A percentile compares a stretch with the other conserved stretches of the same genome.
Evolutionary conservation across 352 stramenopile species (phyloP).

Genomic region (Plasmopara halstedii): DNA sequence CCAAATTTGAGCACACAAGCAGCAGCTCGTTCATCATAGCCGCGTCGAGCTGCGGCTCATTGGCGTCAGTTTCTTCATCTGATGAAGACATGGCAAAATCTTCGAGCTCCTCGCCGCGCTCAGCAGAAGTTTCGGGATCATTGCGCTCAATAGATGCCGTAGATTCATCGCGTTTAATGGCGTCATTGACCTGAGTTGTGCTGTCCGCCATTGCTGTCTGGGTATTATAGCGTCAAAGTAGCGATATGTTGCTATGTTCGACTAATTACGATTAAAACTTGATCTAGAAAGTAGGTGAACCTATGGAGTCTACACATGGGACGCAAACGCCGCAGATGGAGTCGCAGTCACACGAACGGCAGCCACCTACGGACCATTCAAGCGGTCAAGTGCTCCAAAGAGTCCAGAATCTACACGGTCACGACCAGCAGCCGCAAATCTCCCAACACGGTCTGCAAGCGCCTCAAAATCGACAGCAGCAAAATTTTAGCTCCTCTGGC

Average conservation of each 20-base stretch:
- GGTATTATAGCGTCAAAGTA: no score
- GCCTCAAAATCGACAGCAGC: constrained; percentile 1
- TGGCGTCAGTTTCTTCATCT: constrained; percentile 27
- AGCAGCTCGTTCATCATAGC: constrained; percentile 84
- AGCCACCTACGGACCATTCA: neutral
- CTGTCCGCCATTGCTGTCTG: constrained; percentile 4
- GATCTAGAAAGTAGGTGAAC: neutral
- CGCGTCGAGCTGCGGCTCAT: constrained; percentile 42
- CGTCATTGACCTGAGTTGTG: neutral
- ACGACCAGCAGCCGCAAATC: constrained; percentile 6
- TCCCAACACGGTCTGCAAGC: neutral
- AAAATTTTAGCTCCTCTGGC: constrained; percentile 7
- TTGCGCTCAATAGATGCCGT: no score
- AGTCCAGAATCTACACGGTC: constrained; percentile 1
- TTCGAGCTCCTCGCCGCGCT: constrained; percentile 36
- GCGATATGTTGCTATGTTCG: neutral
- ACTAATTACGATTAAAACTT: constrained; percentile 2
- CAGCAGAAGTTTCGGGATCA: neutral
- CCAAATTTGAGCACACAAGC: constrained; percentile 84
- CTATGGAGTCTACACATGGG: constrained; percentile 7
- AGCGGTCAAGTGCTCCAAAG: neutral
- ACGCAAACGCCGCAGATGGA: constrained; percentile 3
- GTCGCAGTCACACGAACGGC: neutral
- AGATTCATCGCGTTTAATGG: neutral
- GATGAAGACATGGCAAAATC: constrained; percentile 51